These are phyloP conservation scores for Magnusiomyces tetraspermus DNA, from an alignment of 1,139 yeast genomes.

Conservation along the genomic window DNA sequence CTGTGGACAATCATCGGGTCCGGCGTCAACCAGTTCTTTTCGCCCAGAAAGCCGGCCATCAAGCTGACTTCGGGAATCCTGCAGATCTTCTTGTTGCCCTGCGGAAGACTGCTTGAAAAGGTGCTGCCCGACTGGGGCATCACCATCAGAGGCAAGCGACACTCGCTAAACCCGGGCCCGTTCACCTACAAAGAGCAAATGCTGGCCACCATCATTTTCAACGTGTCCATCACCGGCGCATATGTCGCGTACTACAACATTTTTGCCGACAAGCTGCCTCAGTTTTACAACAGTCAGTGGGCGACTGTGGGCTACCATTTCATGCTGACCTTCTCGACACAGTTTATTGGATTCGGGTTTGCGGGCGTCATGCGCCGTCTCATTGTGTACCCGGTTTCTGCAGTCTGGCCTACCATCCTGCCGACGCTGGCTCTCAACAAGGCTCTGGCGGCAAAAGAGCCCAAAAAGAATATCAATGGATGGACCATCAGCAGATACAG, in stretches of 20 bases:
- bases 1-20: slow-evolving; percentile 49
- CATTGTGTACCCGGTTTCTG: slow-evolving; percentile 41
- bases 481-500: slow-evolving; percentile 42
- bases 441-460: slow-evolving; percentile 14
- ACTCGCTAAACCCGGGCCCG: slow-evolving; percentile 47
- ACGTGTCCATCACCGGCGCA: slow-evolving; percentile 18
- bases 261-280: slow-evolving; percentile 32
- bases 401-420: slow-evolving; percentile 45
- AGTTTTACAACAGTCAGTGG: slow-evolving; percentile 33
- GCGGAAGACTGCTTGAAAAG: slow-evolving; percentile 35
- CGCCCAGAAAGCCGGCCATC: slow-evolving; percentile 45
- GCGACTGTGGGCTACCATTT: slow-evolving; percentile 39
- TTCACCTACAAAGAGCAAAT: slow-evolving; percentile 65
- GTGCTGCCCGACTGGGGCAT: slow-evolving; percentile 42
- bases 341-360: slow-evolving; percentile 45
- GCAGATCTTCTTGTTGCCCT: slow-evolving; percentile 47
- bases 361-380: slow-evolving; percentile 47
- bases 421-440: slow-evolving; percentile 27
- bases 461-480: slow-evolving; percentile 31
- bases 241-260: slow-evolving; percentile 36
- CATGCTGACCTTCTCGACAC: slow-evolving; percentile 38
- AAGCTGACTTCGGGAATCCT: slow-evolving; percentile 39
- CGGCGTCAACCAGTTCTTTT: slow-evolving; percentile 48
- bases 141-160: slow-evolving; percentile 32
- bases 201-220: slow-evolving; percentile 37